phyloP scores from a whole-genome alignment of 108 stramenopile species.

The Asterionellopsis glacialis region DNA sequence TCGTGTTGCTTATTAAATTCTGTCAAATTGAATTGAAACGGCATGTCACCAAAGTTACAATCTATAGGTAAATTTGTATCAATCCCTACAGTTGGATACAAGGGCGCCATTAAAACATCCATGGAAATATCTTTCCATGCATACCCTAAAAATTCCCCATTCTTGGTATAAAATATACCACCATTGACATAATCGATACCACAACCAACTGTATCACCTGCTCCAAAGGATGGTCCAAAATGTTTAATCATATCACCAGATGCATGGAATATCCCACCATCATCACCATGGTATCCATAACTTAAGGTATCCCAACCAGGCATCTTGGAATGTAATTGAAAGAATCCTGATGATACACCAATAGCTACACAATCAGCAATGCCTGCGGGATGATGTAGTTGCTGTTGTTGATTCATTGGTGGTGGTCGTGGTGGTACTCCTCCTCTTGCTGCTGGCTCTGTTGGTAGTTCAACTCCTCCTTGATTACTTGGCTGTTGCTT shows the following conservation, averaged over 20 bases:
- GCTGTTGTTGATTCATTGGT: not conserved
- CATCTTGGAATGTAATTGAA: slow-evolving; percentile 50
- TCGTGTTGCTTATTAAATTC: slow-evolving; percentile 2
- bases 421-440: not conserved
- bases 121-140: slow-evolving; percentile 41
- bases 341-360: slow-evolving; percentile 51
- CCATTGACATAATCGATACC: slow-evolving; percentile 59
- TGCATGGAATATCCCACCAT: slow-evolving; percentile 75
- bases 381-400: not conserved
- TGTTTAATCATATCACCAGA: slow-evolving; percentile 56
- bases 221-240: slow-evolving; percentile 69
- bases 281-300: slow-evolving; percentile 83
- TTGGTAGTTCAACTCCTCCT: not conserved
- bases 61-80: slow-evolving; percentile 57
- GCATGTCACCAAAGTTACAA: slow-evolving; percentile 58
- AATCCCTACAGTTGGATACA: slow-evolving; percentile 79
- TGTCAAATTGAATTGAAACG: slow-evolving; percentile 63
- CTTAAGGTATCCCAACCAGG: slow-evolving; percentile 77
- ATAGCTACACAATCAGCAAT: slow-evolving; percentile 67
- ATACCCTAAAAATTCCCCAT: slow-evolving; percentile 82
- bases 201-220: slow-evolving; percentile 85
- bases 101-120: slow-evolving; percentile 34
- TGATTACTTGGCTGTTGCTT: slow-evolving; percentile 5
- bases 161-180: slow-evolving; percentile 78
- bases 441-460: not conserved